These are phyloP conservation scores for Paxillus ammoniavirescens DNA, from an alignment of 768 basidiomycete genomes.

Conservation along the genomic window DNA sequence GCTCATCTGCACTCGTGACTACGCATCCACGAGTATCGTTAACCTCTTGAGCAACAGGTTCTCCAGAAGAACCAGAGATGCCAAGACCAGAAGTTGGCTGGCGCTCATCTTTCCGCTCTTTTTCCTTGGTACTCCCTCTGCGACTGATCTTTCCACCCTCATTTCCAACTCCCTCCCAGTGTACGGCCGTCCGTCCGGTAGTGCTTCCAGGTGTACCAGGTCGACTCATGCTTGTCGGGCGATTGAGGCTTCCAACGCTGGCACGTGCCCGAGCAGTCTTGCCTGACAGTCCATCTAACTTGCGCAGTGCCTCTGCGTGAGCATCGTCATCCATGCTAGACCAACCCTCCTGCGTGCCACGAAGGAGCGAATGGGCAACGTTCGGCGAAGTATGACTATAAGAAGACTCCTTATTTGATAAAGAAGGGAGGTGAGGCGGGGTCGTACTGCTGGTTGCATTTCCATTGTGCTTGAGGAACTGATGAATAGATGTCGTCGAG, in stretches of 20 bases:
- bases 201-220: conserved; percentile 74
- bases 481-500: conserved; percentile 85
- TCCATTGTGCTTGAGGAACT: conserved; percentile 64
- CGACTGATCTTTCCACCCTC: conserved; percentile 36
- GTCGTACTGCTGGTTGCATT: conserved; percentile 38
- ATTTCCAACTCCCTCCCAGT: conserved; percentile 72
- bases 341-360: conserved; percentile 90
- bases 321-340: conserved; percentile 84
- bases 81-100: conserved; percentile 31
- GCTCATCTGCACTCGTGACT: conserved; percentile 58
- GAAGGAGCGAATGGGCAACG: conserved; percentile 81
- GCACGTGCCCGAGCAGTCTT: conserved; percentile 76
- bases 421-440: conserved; percentile 32
- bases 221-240: conserved; percentile 62
- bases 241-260: conserved; percentile 71
- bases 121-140: conserved; percentile 39
- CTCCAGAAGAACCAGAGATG: conserved; percentile 35
- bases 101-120: conserved; percentile 44
- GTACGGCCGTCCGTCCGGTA: conserved; percentile 42
- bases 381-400: conserved; percentile 50
- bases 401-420: conserved; percentile 40
- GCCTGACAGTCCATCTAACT: conserved; percentile 84
- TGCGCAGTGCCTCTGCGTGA: conserved; percentile 87
- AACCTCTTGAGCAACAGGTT: conserved; percentile 35
- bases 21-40: conserved; percentile 42